Conservation (phyloP, 345 rosid species). For the Corchorus capsularis region DNA sequence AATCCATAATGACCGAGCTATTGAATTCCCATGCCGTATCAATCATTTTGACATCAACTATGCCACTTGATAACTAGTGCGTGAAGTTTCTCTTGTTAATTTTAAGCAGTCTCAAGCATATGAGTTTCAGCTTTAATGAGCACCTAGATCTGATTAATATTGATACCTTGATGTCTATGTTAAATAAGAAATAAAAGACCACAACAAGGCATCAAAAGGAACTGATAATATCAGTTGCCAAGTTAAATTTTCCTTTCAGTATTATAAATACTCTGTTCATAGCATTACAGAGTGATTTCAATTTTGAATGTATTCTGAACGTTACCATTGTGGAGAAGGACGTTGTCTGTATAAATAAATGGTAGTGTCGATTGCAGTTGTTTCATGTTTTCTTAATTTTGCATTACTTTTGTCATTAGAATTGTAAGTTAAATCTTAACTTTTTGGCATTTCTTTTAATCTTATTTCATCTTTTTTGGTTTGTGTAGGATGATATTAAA, state of each 20-base stretch:
- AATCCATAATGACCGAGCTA: neutral
- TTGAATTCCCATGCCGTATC: neutral
- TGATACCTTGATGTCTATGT: too few species aligned
- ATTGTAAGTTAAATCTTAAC: neutral
- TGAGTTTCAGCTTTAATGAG: neutral
- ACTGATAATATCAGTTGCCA: neutral
- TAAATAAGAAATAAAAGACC: too few species aligned
- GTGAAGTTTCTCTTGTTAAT: neutral
- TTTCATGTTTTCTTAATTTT: neutral
- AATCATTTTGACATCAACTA: neutral
- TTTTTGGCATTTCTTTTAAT: slow-evolving; percentile 9
- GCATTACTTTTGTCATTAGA: neutral
- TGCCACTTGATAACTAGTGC: neutral
- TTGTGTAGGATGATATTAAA: slow-evolving; percentile 86
- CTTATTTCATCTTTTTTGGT: slow-evolving; percentile 15
- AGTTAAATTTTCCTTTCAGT: neutral
- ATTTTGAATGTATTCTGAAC: neutral
- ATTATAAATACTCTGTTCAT: neutral
- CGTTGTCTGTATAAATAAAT: neutral
- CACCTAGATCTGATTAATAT: too few species aligned
- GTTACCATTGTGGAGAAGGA: neutral
- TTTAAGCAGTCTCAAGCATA: neutral
- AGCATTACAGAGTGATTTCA: neutral
- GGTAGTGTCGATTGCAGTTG: neutral
- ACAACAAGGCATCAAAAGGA: too few species aligned